phyloP scores from a whole-genome alignment of 2,329 filamentous ascomycete genomes.

The Akanthomyces dipterigenus region DNA sequence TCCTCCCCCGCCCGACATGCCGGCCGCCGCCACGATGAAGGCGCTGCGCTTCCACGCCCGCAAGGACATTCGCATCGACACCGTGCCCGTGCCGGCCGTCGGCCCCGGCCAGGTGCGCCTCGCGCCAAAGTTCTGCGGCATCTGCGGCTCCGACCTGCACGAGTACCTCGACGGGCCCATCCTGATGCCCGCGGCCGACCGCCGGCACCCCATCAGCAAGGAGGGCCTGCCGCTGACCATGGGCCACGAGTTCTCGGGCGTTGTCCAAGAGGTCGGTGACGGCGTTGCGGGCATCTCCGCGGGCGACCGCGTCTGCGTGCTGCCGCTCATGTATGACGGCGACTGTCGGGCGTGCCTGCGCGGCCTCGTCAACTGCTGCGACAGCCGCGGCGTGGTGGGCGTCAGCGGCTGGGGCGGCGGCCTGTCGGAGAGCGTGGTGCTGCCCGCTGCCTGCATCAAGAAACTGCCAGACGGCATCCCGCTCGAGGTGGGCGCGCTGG shows the following conservation, averaged over 20 bases:
- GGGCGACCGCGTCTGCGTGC: constrained; percentile 52
- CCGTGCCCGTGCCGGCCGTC: constrained; percentile 40
- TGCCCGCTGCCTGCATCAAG: constrained; percentile 41
- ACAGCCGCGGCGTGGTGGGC: constrained; percentile 31
- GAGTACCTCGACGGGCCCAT: constrained; percentile 28
- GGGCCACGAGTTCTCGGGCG: constrained; percentile 60
- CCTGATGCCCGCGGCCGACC: constrained; percentile 34
- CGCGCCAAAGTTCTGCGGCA: constrained; percentile 36
- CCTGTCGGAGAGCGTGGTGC: constrained; percentile 46
- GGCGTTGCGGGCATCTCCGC: constrained; percentile 39
- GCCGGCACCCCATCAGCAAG: constrained; percentile 51
- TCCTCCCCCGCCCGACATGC: not conserved
- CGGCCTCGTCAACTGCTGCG: constrained; percentile 51
- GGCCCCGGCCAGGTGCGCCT: constrained; percentile 42
- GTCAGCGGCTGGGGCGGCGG: constrained; percentile 44
- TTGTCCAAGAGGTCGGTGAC: constrained; percentile 50
- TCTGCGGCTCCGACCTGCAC: constrained; percentile 36
- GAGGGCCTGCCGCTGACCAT: constrained; percentile 52
- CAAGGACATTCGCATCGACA: constrained; percentile 47
- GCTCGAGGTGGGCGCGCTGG: constrained; percentile 44
- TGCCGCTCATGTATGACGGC: constrained; percentile 53
- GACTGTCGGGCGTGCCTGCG: constrained; percentile 48
- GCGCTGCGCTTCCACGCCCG: constrained; percentile 49
- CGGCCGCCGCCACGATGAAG: constrained; percentile 32
- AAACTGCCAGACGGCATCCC: constrained; percentile 43